Percentiles rank a stretch among this genome's conserved stretches.
Conservation (phyloP, 179 eudicot genomes). For the Drosera spatulata region DNA sequence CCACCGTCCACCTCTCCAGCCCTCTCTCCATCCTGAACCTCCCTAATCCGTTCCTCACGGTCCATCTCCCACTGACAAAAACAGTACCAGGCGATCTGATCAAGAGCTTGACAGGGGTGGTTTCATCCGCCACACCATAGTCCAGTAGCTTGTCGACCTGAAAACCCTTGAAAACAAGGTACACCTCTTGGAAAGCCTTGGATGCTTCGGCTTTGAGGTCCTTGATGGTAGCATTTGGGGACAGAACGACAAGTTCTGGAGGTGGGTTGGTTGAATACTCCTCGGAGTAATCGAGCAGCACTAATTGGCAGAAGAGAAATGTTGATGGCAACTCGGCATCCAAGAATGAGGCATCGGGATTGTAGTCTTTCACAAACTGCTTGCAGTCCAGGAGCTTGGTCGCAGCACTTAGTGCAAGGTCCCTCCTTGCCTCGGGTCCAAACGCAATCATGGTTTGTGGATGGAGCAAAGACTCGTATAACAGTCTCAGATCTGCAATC, state of each 20-base stretch:
- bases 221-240: conserved; percentile 49
- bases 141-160: conserved; percentile 63
- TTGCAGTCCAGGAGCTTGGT: conserved; percentile 77
- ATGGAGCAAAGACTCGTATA: conserved; percentile 56
- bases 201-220: conserved; percentile 73
- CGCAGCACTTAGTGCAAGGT: conserved; percentile 26
- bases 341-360: conserved; percentile 24
- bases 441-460: conserved; percentile 45
- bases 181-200: conserved; percentile 68
- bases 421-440: conserved; percentile 29
- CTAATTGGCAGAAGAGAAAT: conserved; percentile 43
- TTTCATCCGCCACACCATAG: conserved; percentile 59
- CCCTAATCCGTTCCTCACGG: conserved; percentile 33
- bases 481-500: conserved; percentile 46
- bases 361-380: conserved; percentile 80
- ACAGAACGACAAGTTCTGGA: conserved; percentile 43
- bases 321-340: conserved; percentile 14
- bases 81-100: conserved; percentile 35
- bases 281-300: conserved; percentile 34
- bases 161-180: conserved; percentile 62
- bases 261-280: conserved; percentile 34
- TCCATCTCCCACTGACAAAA: conserved; percentile 42
- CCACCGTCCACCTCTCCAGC: conserved; percentile 56
- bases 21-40: conserved; percentile 76
- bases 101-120: conserved; percentile 67